Conservation (phyloP, 2,329 filamentous ascomycete genomes). For the Lasiodiplodia sp. region DNA sequence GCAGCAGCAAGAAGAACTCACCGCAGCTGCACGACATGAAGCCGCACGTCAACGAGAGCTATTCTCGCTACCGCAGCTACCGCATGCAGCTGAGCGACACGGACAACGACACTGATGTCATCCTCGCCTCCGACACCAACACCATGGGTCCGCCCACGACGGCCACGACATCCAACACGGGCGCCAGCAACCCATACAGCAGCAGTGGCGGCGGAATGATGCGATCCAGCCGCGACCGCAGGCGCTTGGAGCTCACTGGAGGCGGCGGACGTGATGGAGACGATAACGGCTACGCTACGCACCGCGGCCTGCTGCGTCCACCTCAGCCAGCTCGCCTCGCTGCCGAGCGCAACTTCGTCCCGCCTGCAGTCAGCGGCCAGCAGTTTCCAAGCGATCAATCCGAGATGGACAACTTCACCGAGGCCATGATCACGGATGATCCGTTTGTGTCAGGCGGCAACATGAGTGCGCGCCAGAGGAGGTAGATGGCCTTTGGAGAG, state of each 20-base stretch:
- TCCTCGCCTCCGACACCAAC: slow-evolving; percentile 15
- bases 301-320: not conserved
- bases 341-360: not conserved
- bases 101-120: slow-evolving; percentile 16
- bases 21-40: slow-evolving; percentile 25
- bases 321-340: not conserved
- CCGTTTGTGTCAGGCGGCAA: not conserved
- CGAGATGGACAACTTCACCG: not conserved
- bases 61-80: not conserved
- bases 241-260: not conserved
- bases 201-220: not conserved
- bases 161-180: not conserved
- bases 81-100: not conserved
- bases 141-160: slow-evolving; percentile 19
- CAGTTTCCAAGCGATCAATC: not conserved
- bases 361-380: not conserved
- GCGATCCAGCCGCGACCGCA: not conserved
- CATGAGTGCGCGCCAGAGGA: not conserved
- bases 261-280: not conserved
- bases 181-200: not conserved
- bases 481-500: not conserved
- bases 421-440: not conserved
- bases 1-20: slow-evolving; percentile 38
- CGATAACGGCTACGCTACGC: not conserved
- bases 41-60: slow-evolving; percentile 16